Evolutionary conservation across 2,329 filamentous ascomycete genomes (phyloP), one percentile per base, ranked within the genome.

Genomic region (Nothophaeocryptopus gaeumannii): DNA sequence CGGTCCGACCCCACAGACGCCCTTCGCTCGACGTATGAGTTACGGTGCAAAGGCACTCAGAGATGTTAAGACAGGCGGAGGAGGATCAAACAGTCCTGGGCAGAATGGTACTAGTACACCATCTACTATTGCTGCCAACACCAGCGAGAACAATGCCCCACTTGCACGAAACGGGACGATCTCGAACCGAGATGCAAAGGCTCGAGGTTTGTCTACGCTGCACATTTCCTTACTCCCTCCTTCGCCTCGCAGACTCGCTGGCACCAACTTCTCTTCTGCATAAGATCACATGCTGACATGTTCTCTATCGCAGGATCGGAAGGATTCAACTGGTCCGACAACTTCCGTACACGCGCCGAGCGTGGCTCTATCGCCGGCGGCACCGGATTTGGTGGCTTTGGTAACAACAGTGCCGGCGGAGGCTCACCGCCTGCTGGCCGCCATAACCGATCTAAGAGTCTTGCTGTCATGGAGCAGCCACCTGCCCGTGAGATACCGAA

Each of bases 291-390:
- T 58, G 53, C 72, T 76, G 76, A 77, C 69, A 66, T 70, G 69
- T 10, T 32, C 74, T 72, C 73, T 70, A 67, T 70, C 64, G 71
- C 72, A 75, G 80, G 78, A 72, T 74, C 82, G 79, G 89, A 93
- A 79, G 89, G 88, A 71, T 96, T 95, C 80, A 95, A 95, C 74
- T 96, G 92, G 87, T 89, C 89, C 68, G 92, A 96, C 77, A 91
- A 95, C 76, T 83, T 96, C 78, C 89, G 90, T 72, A 86, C 85
- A 65, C 87, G 91, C 68, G 91, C 91, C 63, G 89, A 95, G 75
- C 91, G 89, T 72, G 74, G 63, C 9, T 75, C 66, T 12, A 85
- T 83, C 63, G 78, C 85, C 51, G 72, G 78, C 37, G 78, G 77
- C 60, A 69, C 76, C 42, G 78, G 81, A 50, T 48, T 53, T 8